Base-by-base conservation (phyloP, 441 rosid species). In the Populus trichocarpa region DNA sequence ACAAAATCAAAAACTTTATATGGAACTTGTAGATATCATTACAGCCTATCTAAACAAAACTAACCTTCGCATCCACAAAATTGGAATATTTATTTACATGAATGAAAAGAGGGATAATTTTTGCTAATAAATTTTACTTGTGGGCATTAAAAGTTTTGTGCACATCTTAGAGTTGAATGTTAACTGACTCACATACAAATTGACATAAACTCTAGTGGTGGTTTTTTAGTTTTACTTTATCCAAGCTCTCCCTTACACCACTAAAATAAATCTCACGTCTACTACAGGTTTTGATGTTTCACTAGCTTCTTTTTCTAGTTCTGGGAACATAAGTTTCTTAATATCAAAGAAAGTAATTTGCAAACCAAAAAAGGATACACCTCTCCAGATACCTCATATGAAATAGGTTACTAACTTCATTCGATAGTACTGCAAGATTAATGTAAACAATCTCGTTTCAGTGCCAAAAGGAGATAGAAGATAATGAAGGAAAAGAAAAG, bases 31-130 rank as follows among this genome's bases (percentile, higher is more conserved):
- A 23, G 20, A 68, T 3, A 68, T 12, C 13, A 4, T 42, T 11
- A 30, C 10, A 40, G 65, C 23, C 46, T 66, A 9, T 33, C 12
- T 42, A 42, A 71, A 69, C 28, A 73, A 73, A 36, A 36, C 40
- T 33, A 42, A n/a, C 8, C 59, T 32, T 28, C 8, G 6, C 14
- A 71, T 64, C 46, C 80, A 71, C 40, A 36, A 78, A 72, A 67
- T 28, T 61, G 33, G 67, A 73, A 18, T 20, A 9, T 36, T 32
- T 12, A 67, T 28, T 59, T 32, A 20, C 63, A 25, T 53, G 25
- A 5, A 40, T 38, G 14, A 76, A 38, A 66, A 33, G 26, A 5
- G 35, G 5, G 30, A 35, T 53, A 18, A 1, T 53, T 53, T 53
- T 2, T 16, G 61, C 61, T 53, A 53, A 53, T 53, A 53, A 53